Conservation (phyloP, 1,284 basidiomycete species). For the Hemileia vastatrix region DNA sequence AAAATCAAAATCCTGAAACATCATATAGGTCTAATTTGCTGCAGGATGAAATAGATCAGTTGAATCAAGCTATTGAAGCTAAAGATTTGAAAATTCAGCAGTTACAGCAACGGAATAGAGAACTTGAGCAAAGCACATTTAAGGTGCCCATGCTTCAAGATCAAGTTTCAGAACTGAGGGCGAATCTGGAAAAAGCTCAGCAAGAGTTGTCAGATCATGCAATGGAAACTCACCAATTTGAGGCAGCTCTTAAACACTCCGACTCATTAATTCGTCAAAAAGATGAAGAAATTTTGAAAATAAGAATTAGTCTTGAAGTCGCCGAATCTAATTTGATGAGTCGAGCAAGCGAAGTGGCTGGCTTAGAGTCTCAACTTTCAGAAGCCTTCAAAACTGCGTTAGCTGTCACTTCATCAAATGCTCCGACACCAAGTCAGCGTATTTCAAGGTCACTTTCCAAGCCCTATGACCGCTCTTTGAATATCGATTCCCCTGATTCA, state of each 20-base stretch:
- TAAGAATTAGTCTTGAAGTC: conserved; percentile 30
- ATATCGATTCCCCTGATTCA: conserved; percentile 52
- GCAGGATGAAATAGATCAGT: too few relatives aligned
- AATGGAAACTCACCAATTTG: conserved; percentile 23
- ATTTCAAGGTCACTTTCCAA: conserved; percentile 49
- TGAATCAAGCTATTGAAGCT: too few relatives aligned
- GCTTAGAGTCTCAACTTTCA: conserved; percentile 39
- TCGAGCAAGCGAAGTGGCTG: conserved; percentile 17
- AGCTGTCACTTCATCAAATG: conserved; percentile 2
- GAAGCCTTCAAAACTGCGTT: conserved; percentile 16
- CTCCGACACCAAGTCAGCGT: neutral
- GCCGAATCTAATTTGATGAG: conserved; percentile 13
- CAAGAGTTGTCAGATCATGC: conserved; percentile 30
- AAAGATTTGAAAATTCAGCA: too few relatives aligned
- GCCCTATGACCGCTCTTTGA: conserved; percentile 45
- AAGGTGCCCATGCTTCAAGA: too few relatives aligned
- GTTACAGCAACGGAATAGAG: too few relatives aligned
- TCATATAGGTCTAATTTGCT: too few relatives aligned
- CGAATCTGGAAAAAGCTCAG: conserved; percentile 4
- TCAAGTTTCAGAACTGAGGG: too few relatives aligned
- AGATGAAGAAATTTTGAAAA: conserved; percentile 47
- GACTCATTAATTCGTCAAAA: conserved; percentile 38
- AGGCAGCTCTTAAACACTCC: conserved; percentile 11
- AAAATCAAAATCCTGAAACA: too few relatives aligned
- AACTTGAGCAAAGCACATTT: too few relatives aligned